These are phyloP conservation scores for Boletus tylopilopsis DNA, from an alignment of 768 basidiomycete species.

Conservation along the genomic window DNA sequence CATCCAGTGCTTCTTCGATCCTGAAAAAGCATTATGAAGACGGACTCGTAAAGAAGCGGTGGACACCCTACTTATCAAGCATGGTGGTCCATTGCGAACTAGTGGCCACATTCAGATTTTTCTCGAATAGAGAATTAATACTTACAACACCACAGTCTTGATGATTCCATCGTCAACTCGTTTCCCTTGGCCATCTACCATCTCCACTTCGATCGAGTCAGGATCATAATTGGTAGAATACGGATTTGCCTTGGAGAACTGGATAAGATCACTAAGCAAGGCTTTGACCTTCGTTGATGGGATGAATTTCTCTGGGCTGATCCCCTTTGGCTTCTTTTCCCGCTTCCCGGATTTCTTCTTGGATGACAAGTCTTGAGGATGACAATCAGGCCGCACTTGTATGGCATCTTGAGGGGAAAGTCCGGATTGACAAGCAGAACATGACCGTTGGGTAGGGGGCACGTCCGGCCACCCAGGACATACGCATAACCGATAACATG, in stretches of 20 bases:
- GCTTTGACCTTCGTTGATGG: conserved; percentile 89
- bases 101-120: conserved; percentile 13
- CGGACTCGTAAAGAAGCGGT: neutral
- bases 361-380: conserved; percentile 34
- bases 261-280: conserved; percentile 73
- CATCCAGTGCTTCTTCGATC: conserved; percentile 85
- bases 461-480: conserved; percentile 80
- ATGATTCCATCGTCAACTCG: conserved; percentile 63
- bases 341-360: conserved; percentile 67
- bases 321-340: conserved; percentile 62
- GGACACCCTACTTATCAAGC: conserved; percentile 72
- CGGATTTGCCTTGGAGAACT: conserved; percentile 81
- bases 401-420: conserved; percentile 74
- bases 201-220: conserved; percentile 63
- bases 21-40: conserved; percentile 34
- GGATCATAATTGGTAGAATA: conserved; percentile 87
- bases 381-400: conserved; percentile 67
- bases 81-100: conserved; percentile 95
- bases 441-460: conserved; percentile 50
- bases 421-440: conserved; percentile 72
- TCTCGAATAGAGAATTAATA: conserved; percentile 21
- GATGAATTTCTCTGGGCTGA: conserved; percentile 51
- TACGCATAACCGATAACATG: conserved; percentile 79
- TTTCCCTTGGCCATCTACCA: conserved; percentile 72
- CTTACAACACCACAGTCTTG: conserved; percentile 97